Evolutionary conservation across 805 yeast species (phyloP), one percentile per base, ranked within the genome.

Genomic region (Kuraishia cidri): DNA sequence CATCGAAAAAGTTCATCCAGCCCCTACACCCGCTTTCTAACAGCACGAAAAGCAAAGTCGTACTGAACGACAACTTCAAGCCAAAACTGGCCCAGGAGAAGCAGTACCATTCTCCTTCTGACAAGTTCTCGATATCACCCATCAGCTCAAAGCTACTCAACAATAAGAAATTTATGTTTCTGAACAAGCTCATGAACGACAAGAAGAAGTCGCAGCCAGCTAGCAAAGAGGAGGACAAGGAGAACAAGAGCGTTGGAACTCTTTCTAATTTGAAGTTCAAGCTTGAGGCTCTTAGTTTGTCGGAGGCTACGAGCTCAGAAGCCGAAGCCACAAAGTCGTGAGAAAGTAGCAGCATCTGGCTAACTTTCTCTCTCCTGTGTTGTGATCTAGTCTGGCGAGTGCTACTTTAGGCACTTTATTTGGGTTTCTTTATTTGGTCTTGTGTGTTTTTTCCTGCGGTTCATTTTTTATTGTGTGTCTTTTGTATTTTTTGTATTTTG

Each of bases 71-170:
- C 24, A 22, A 21, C 14, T 9, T 22, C n/a, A 29, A 29, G 15
- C 26, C 19, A 19, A 33, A 27, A 26, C 14, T 24, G 13, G n/a
- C n/a, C 2, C 26, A 37, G 19, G 37, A 33, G 14, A 14, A n/a
- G 23, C 15, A 24, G 15, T 37, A 37, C 31, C 38, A 31, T 20
- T 42, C 46, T 12, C 44, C 47, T 3, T 37, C 42, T 5, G 47
- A 43, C 28, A 39, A 37, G 23, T 25, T 27, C 17, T 24, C 32
- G n/a, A 24, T 41, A 6, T 41, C 44, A 2, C 47, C 47, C 3
- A 39, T 43, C 24, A 43, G 45, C 30, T 29, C 34, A 15, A 42
- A 40, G 18, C 37, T 42, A 25, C 29, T 35, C 30, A 32, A 36
- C 26, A 31, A 16, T 15, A 38, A 34, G 23, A 40, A 34, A 20